Base-by-base conservation (phyloP, 257 asterid species). In the Nemophila menziesii region DNA sequence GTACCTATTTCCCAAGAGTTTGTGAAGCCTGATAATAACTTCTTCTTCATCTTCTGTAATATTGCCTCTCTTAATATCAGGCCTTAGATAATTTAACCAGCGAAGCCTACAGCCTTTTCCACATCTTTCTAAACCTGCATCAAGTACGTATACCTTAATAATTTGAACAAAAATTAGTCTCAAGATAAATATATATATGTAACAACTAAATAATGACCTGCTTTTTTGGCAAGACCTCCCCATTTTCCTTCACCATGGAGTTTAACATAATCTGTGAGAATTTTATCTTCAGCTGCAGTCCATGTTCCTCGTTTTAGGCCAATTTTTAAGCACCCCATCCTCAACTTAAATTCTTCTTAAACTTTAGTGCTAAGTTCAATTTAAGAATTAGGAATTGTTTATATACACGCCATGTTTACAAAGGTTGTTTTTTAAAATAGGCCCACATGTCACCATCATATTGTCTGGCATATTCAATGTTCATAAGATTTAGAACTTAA, bases 231-330 rank as follows among this genome's bases (percentile, higher is more conserved):
- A 9, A 54, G 52, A 23, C 13, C 8, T 34, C 60, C 45, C 52
- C 60, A 54, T 29, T 39, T 44, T 36, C 60, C 60, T 33, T 54
- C 60, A 20, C 60, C 60, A 33, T 54, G 44, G 52, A 29, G 7
- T n/a, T 22, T 44, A 46, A 54, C 23, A 37, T 33, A 54, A n/a
- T 54, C 60, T 0, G 23, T 27, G 20, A 54, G 60, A n/a, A 54
- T 23, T 21, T 54, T 44, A 39, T 54, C 60, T 44, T 54, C 60
- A 16, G 20, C 17, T 21, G 60, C 36, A 11, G 52, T 44, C 51
- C 60, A 54, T 11, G 51, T 45, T 20, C 60, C 60, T 54, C 36
- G 43, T 7, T 54, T 54, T 8, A 44, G 11, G 4, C 42, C 46
- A 20, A 33, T 19, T 16, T 21, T 54, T 0, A 45, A 33, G 16